These are phyloP conservation scores for Dichotomopilus funicola DNA, from an alignment of 2,329 filamentous ascomycete species.

Conservation along the genomic window DNA sequence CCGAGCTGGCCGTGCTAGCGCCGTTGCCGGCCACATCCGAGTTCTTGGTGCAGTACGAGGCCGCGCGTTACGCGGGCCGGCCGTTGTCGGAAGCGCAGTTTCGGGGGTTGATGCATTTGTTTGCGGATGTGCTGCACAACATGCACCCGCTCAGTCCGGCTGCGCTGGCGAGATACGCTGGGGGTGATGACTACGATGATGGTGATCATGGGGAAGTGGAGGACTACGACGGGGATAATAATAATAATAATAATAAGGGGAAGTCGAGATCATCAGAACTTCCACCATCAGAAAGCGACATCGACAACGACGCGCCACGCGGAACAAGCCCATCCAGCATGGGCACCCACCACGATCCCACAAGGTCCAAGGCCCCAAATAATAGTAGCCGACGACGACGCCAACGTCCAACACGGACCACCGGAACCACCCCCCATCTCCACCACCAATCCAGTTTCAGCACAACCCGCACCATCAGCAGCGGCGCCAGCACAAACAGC, in stretches of 20 bases:
- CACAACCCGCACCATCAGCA: neutral
- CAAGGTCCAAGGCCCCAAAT: too few relatives aligned
- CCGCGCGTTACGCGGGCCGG: slow-evolving; percentile 70
- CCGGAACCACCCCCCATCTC: too few relatives aligned
- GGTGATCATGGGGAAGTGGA: too few relatives aligned
- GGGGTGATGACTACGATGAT: slow-evolving; percentile 23
- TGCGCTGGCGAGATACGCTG: slow-evolving; percentile 36
- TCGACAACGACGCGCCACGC: slow-evolving; percentile 41
- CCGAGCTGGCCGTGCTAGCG: slow-evolving; percentile 56
- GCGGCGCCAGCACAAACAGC: slow-evolving; percentile 4
- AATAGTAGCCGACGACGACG: too few relatives aligned
- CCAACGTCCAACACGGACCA: too few relatives aligned
- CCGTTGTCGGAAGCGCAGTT: slow-evolving; percentile 67
- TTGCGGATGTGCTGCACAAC: slow-evolving; percentile 69
- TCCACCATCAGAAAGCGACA: slow-evolving; percentile 34
- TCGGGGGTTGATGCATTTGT: slow-evolving; percentile 71
- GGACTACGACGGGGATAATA: too few relatives aligned
- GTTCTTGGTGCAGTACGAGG: slow-evolving; percentile 76
- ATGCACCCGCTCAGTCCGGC: slow-evolving; percentile 61
- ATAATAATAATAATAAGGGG: too few relatives aligned
- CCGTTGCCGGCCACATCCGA: slow-evolving; percentile 40
- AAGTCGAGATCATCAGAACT: too few relatives aligned
- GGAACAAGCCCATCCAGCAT: slow-evolving; percentile 37
- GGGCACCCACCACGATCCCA: slow-evolving; percentile 10
- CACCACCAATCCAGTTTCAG: neutral